These are phyloP conservation scores for Raphanus sativus DNA, from an alignment of 345 rosid species.

Conservation along the genomic window DNA sequence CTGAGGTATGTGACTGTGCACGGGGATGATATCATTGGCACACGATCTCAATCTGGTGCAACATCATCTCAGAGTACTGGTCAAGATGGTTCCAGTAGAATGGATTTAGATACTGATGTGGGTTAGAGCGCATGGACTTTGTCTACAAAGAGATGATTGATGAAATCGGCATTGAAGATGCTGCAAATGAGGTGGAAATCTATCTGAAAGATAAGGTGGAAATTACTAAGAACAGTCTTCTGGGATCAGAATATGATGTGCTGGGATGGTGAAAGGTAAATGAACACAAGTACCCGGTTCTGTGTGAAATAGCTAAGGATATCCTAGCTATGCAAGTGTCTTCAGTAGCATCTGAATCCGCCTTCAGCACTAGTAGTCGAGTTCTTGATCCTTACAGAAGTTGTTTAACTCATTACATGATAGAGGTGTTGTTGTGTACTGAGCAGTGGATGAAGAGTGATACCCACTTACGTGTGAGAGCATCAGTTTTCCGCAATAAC, in stretches of 20 bases:
- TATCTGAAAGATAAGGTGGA: background rate
- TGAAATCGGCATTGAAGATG: background rate
- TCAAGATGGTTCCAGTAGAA: background rate
- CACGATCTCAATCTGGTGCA: background rate
- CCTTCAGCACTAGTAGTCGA: background rate
- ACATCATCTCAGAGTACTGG: background rate
- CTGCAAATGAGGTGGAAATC: background rate
- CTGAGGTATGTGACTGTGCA: background rate
- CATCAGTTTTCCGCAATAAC: background rate
- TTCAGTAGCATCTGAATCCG: too few relatives aligned
- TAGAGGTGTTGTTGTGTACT: background rate
- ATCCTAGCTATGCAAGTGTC: background rate
- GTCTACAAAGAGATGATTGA: background rate
- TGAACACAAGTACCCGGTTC: background rate
- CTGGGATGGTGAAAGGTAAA: background rate
- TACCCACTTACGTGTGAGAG: background rate
- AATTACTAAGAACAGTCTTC: background rate
- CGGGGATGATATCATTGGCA: background rate
- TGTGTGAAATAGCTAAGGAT: background rate
- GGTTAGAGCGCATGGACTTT: background rate
- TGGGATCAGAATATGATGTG: background rate
- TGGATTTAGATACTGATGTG: background rate
- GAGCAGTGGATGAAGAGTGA: background rate
- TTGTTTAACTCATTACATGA: background rate
- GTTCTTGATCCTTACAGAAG: background rate